Evolutionary conservation across 768 basidiomycete species (phyloP), one percentile per base, ranked within the genome.

Genomic region (Kwoniella bestiolae): DNA sequence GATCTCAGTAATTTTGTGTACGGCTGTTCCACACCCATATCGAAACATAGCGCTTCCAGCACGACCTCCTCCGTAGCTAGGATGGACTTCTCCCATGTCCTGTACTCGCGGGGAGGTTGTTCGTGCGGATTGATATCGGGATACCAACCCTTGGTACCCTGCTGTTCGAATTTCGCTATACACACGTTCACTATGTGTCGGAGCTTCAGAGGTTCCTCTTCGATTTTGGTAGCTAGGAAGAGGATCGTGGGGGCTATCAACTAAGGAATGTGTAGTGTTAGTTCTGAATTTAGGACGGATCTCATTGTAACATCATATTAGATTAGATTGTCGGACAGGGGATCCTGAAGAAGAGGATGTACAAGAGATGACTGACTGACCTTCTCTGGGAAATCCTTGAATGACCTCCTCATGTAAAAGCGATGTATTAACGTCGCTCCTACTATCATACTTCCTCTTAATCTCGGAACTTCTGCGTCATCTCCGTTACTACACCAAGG

Each of bases 201-300:
- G 14, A 77, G 61, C 41, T 76, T 73, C 5, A 69, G 26, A 0
- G 75, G 73, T 32, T 75, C 67, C 52, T 81, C 80, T 51, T 78
- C 79, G 12, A 74, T 68, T 60, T 81, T 81, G 41, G 67, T 65
- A 0, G 78, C 77, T 56, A 81, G 69, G 71, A 80, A 81, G n/a
- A 77, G 47, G 4, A 77, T 67, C 1, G 80, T 77, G 4, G 70
- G 65, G 3, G 77, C 76, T n/a, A 72, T 63, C 41, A 67, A 34
- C 77, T 80, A n/a, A n/a, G n/a, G n/a, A n/a, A n/a, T n/a, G n/a
- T n/a, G n/a, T n/a, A n/a, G n/a, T n/a, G n/a, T n/a, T n/a, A n/a
- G n/a, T n/a, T n/a, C n/a, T n/a, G n/a, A 3, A 32, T 29, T 2
- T 12, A 14, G 6, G 5, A 56, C 58, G 28, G 62, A 26, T 56